Evolutionary conservation across 805 yeast genomes (phyloP).

Genomic region (Cyberlindnera lachancei): DNA sequence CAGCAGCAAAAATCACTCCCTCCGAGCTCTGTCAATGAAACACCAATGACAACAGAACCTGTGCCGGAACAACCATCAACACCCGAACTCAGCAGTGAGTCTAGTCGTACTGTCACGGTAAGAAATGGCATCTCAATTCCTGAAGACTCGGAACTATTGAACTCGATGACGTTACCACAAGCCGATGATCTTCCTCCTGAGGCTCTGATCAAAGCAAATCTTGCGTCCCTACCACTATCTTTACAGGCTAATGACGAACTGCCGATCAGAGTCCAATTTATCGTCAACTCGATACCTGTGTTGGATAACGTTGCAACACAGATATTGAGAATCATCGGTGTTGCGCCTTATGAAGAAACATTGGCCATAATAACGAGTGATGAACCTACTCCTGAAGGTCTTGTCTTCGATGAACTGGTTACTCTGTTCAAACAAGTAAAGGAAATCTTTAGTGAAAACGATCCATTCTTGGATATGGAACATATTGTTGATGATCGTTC

Average conservation of each 20-base stretch:
- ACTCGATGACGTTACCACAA: constrained; percentile 5
- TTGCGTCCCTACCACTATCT: constrained; percentile 54
- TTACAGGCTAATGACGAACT: constrained; percentile 46
- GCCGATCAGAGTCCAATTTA: constrained; percentile 49
- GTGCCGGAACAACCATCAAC: no score
- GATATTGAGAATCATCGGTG: constrained; percentile 61
- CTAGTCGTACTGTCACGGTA: no score
- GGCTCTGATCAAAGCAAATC: constrained; percentile 34
- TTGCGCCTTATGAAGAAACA: constrained; percentile 70
- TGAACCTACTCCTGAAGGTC: constrained; percentile 59
- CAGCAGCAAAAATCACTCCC: no score
- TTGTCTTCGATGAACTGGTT: constrained; percentile 56
- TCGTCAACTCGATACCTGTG: constrained; percentile 63
- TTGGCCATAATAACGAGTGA: constrained; percentile 60
- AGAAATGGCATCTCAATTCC: constrained; percentile 19
- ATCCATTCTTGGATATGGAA: constrained; percentile 64
- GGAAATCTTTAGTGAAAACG: constrained; percentile 55
- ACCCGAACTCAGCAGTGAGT: no score
- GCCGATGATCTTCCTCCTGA: constrained; percentile 10
- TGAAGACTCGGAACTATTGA: constrained; percentile 15
- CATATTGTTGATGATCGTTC: constrained; percentile 56
- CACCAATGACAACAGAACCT: no score
- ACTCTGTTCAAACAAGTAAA: constrained; percentile 74
- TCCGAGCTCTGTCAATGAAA: no score
- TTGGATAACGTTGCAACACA: constrained; percentile 81